Percentiles rank a stretch among this genome's conserved stretches.
phyloP scores from a whole-genome alignment of 23 red algal species.

The Agarophyton chilense region DNA sequence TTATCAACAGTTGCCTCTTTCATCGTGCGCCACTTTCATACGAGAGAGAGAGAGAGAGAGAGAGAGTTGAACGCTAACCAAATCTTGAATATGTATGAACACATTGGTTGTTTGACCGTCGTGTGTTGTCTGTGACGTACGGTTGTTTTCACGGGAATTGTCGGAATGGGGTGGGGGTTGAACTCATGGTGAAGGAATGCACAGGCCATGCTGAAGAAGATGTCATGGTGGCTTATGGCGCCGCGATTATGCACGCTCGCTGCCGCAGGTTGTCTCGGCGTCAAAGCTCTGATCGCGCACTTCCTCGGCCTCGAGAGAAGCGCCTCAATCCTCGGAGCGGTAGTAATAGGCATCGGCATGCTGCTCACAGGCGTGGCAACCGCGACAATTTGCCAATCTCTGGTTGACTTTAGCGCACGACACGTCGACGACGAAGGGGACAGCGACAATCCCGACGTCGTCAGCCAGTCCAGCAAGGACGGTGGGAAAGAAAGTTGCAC shows the following conservation, averaged over 20 bases:
- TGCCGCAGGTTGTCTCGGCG: background rate
- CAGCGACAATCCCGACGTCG: background rate
- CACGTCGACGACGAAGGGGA: background rate
- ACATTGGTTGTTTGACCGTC: background rate
- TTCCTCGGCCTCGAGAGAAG: constrained; percentile 4
- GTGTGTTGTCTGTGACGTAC: background rate
- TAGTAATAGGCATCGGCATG: constrained; percentile 5
- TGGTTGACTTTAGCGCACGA: background rate
- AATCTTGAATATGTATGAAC: background rate
- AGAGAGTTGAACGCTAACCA: background rate
- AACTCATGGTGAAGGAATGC: background rate
- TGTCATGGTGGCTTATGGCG: background rate
- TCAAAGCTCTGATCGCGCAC: background rate
- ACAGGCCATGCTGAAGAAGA: background rate
- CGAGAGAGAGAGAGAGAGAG: too few species aligned
- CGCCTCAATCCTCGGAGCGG: background rate
- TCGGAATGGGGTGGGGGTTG: too few species aligned
- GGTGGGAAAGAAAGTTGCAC: background rate
- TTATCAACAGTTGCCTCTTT: background rate
- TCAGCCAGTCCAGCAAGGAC: background rate
- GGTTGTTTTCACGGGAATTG: too few species aligned
- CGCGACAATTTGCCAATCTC: background rate
- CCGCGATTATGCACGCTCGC: background rate
- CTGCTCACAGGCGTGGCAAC: background rate
- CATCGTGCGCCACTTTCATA: background rate